Evolutionary conservation across 2,329 filamentous ascomycete genomes (phyloP).

Genomic region (Fusarium dlaminii): DNA sequence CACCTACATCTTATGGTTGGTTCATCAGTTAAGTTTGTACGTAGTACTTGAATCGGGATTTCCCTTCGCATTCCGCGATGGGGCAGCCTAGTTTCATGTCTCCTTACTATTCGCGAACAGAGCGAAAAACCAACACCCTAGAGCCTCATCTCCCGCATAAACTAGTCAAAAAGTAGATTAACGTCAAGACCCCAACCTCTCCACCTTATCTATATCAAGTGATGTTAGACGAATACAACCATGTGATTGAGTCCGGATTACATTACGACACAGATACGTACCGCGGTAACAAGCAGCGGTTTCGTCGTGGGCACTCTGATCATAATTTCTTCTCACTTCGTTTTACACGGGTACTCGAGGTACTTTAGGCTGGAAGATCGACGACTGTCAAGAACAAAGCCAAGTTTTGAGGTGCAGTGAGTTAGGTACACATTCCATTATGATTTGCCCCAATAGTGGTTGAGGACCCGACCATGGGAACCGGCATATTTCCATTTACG

Average conservation of each 20-base stretch:
- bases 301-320: background rate
- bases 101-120: conserved; percentile 20
- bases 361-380: background rate
- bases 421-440: conserved; percentile 13
- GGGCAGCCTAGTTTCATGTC: conserved; percentile 4
- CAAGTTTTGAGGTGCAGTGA: background rate
- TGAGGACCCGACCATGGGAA: background rate
- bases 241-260: conserved; percentile 36
- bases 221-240: conserved; percentile 42
- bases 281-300: background rate
- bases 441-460: background rate
- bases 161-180: conserved; percentile 36
- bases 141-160: conserved; percentile 36
- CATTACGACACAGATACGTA: background rate
- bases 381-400: background rate
- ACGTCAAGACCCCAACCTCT: conserved; percentile 26
- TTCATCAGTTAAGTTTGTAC: background rate
- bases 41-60: background rate
- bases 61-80: conserved; percentile 22
- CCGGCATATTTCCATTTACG: background rate
- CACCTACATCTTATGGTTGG: background rate
- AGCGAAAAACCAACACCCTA: conserved; percentile 5
- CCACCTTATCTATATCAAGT: conserved; percentile 36
- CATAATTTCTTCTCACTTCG: background rate
- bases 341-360: background rate